phyloP scores from a whole-genome alignment of 805 yeast genomes.

The Pichia exigua region DNA sequence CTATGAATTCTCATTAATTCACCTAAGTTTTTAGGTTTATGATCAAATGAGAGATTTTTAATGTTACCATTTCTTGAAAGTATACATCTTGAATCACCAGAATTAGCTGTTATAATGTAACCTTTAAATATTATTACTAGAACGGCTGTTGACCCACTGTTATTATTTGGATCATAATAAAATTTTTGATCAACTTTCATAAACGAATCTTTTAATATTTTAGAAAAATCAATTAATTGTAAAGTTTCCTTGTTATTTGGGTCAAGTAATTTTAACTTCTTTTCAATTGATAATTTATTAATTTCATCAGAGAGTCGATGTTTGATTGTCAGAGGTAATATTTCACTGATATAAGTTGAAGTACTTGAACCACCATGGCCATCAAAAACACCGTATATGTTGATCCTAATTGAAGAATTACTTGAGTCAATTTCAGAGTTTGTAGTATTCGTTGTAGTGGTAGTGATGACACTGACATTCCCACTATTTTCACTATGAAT shows the following conservation, averaged over 20 bases:
- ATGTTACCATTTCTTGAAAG: constrained; percentile 44
- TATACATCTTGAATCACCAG: constrained; percentile 72
- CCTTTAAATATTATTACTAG: constrained; percentile 38
- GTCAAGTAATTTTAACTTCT: constrained; percentile 13
- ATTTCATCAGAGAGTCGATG: constrained; percentile 14
- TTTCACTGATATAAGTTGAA: constrained; percentile 44
- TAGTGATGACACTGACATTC: neutral
- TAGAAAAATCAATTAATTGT: constrained; percentile 20
- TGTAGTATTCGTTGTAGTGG: neutral
- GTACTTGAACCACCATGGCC: constrained; percentile 74
- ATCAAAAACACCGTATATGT: constrained; percentile 67
- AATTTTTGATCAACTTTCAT: constrained; percentile 38
- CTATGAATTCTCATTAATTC: constrained; percentile 49
- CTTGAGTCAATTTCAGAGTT: neutral
- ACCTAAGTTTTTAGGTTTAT: constrained; percentile 52
- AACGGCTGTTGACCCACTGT: constrained; percentile 48
- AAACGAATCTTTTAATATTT: constrained; percentile 35
- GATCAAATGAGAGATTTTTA: constrained; percentile 60
- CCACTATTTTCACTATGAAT: neutral
- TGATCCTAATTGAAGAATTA: constrained; percentile 14
- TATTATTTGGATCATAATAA: constrained; percentile 30
- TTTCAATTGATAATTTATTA: constrained; percentile 13
- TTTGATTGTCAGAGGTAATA: constrained; percentile 25
- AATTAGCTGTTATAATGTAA: constrained; percentile 49
- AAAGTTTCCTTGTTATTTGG: constrained; percentile 11